Percentiles rank a stretch among this genome's conserved stretches.
These are phyloP conservation scores for Agrocybe pediades DNA, from an alignment of 768 basidiomycete genomes.

Conservation along the genomic window DNA sequence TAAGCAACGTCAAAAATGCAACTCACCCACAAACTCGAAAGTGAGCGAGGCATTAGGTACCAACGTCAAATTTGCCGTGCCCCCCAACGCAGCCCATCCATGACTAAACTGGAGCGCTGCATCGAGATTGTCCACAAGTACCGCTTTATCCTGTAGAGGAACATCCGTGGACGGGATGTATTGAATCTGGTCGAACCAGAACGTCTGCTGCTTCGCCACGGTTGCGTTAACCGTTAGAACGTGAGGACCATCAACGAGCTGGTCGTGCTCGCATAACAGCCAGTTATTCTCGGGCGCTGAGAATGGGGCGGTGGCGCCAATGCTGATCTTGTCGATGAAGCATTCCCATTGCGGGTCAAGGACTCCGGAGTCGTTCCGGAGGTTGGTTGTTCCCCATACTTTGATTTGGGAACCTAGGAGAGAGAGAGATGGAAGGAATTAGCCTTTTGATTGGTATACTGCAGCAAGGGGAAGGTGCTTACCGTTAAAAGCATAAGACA, in stretches of 20 bases:
- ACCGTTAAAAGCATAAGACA: slow-evolving; percentile 21
- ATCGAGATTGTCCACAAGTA: neutral
- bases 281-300: neutral
- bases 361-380: slow-evolving; percentile 10
- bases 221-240: neutral
- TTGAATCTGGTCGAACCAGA: neutral
- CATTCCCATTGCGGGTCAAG: slow-evolving; percentile 14
- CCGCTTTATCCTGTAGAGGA: neutral
- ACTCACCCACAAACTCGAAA: no score
- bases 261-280: neutral
- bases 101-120: no score
- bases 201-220: neutral
- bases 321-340: slow-evolving; percentile 6
- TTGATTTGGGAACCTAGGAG: neutral
- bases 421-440: slow-evolving; percentile 1
- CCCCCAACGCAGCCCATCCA: no score
- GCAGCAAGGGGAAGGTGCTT: no score
- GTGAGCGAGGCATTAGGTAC: no score
- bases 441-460: no score
- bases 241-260: neutral
- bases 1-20: no score
- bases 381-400: neutral
- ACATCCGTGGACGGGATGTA: neutral
- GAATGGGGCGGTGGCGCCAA: neutral
- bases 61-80: no score